Conservation (phyloP, 2,329 filamentous ascomycete species). For the Phoma sp. region DNA sequence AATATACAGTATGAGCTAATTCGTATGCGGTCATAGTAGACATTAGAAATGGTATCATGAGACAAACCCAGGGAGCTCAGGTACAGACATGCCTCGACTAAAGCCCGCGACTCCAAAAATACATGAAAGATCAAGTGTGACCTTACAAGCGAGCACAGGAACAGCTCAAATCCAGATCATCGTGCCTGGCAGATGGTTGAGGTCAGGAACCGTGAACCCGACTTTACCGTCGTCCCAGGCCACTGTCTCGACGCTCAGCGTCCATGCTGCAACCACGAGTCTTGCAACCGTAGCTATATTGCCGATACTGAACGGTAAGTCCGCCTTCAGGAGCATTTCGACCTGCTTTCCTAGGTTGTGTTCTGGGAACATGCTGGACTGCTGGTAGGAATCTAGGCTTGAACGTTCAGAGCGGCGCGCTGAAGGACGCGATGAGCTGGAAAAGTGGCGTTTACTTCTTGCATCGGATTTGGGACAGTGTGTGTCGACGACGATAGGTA, state of each 20-base stretch:
- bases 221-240: slow-evolving; percentile 32
- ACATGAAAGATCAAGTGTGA: too few species aligned
- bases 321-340: slow-evolving; percentile 34
- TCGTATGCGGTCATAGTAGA: background rate
- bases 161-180: slow-evolving; percentile 14
- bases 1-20: background rate
- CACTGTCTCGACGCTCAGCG: slow-evolving; percentile 33
- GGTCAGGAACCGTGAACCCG: slow-evolving; percentile 24
- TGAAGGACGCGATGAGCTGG: background rate
- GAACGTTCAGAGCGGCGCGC: slow-evolving; percentile 18
- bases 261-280: slow-evolving; percentile 44
- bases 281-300: slow-evolving; percentile 33
- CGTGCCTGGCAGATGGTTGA: slow-evolving; percentile 9
- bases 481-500: slow-evolving; percentile 5
- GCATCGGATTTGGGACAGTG: slow-evolving; percentile 8
- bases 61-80: background rate
- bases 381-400: slow-evolving; percentile 5
- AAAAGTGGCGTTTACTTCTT: slow-evolving; percentile 10
- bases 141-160: background rate
- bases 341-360: slow-evolving; percentile 31
- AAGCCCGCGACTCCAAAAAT: too few species aligned
- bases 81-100: background rate
- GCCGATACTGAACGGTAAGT: slow-evolving; percentile 34
- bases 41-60: slow-evolving; percentile 9
- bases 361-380: slow-evolving; percentile 18